Conservation (phyloP, 2,329 filamentous ascomycete genomes). For the Pseudogymnoascus sp. region DNA sequence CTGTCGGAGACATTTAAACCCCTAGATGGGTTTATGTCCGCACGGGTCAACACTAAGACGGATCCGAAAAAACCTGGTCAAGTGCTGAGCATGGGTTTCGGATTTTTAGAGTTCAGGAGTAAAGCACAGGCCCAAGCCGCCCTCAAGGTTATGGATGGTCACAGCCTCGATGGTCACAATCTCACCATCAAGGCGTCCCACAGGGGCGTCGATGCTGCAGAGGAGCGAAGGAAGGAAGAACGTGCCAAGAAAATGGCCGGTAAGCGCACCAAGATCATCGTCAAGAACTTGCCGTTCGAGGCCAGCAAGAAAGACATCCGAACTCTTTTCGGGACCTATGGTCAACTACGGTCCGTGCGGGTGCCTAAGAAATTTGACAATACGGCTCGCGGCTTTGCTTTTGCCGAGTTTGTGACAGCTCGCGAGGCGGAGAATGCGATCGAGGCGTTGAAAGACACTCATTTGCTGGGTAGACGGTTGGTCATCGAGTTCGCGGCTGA, state of each 20-base stretch:
- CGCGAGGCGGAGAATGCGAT: conserved; percentile 87
- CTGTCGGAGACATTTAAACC: conserved; percentile 71
- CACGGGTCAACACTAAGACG: conserved; percentile 83
- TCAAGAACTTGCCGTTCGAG: conserved; percentile 98
- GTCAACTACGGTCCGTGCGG: conserved; percentile 83
- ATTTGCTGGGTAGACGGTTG: conserved; percentile 80
- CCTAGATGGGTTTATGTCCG: conserved; percentile 81
- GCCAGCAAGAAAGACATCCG: conserved; percentile 87
- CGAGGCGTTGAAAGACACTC: conserved; percentile 83
- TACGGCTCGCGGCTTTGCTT: conserved; percentile 84
- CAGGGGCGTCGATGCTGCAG: conserved; percentile 76
- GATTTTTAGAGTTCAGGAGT: conserved; percentile 81
- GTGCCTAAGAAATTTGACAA: conserved; percentile 93
- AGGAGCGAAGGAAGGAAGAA: conserved; percentile 77
- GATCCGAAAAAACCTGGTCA: conserved; percentile 87
- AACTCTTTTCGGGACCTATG: conserved; percentile 78
- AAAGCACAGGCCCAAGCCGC: conserved; percentile 74
- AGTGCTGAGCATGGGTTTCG: conserved; percentile 92
- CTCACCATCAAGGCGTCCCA: conserved; percentile 81
- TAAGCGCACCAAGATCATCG: conserved; percentile 82
- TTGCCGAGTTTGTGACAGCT: conserved; percentile 88
- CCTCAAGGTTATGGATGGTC: conserved; percentile 76
- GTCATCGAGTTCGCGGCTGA: conserved; percentile 87
- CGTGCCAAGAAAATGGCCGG: conserved; percentile 69
- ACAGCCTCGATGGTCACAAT: conserved; percentile 78